Base-by-base conservation (phyloP, 176 grass and related monocot species). In the sorghum (Sorghum bicolor) region DNA sequence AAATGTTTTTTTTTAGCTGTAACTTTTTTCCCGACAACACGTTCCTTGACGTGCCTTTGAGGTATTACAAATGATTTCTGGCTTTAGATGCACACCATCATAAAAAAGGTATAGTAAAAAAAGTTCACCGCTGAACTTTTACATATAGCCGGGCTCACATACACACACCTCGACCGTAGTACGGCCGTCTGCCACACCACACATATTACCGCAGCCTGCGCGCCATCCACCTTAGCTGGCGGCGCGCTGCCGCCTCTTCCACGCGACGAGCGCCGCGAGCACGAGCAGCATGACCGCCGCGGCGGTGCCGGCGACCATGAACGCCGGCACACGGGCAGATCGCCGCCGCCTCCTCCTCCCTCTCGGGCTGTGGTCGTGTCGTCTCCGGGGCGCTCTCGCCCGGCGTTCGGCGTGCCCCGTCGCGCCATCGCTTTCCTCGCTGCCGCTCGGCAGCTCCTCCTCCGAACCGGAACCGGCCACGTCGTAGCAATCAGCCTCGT, bases 221-320 rank as follows among this genome's bases (percentile, higher is more conserved):
- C 43, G 43, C 11, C 41, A 43, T 43, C 41, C 39, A 17, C 4
- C 16, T 55, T 55, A n/a, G 20, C 52, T 1, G 70, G 1, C 7
- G 41, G 25, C 39, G 70, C 31, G 82, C 37, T 63, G 57, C 47
- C 73, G 31, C 53, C 78, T 64, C 24, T 77, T 85, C 82, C 66
- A 63, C 1, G 45, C 82, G 15, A 91, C 81, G 37, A 85, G 66
- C 57, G 78, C 89, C 6, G 75, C 77, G 36, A 91, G 38, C 13
- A 74, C 78, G 83, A 86, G 74, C 58, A 92, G 58, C 50, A 88
- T 44, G 29, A 60, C 52, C 3, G 82, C 64, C 4, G 72, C 81
- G 17, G 78, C 82, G 17, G 77, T 39, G 15, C 57, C 77, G 43
- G 84, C 34, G 16, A 78, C 28, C 5, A 58, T 3, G 19, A 40